Base-by-base conservation (phyloP, 2,329 filamentous ascomycete species). In the Diaporthe ilicicola region DNA sequence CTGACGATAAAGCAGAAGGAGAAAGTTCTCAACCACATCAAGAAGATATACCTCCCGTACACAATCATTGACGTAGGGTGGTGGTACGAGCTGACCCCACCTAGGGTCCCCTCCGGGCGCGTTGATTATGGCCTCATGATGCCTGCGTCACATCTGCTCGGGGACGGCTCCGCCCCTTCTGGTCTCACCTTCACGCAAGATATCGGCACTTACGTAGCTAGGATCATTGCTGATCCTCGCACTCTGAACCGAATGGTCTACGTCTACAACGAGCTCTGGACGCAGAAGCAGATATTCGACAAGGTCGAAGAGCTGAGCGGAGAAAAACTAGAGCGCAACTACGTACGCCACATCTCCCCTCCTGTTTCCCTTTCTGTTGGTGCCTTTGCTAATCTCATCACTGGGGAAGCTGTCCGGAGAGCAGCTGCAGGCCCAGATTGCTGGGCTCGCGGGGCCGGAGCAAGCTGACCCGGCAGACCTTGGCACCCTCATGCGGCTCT, bases 21-120 rank as follows among this genome's bases (percentile, higher is more conserved):
- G 73, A 77, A 80, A 2, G 80, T 88, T 15, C 82, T 86, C 75
- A 82, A 86, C 70, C 82, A 86, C 67, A 80, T 89, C 71, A 84
- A 84, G 74, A 78, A 81, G 67, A 75, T 86, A 1, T 77, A 80
- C 39, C 80, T 90, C 1, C 85, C 86, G 0, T 90, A 85, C 78
- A 90, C 88, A 7, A 79, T 87, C 74, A 84, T 90, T 62, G 88
- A 90, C 72, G 83, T 89, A 15, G 88, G 88, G n/a, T 88, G 81
- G 80, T 90, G 88, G 88, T 86, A 87, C 75, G 86, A 89, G 74
- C 74, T 86, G 37, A 78, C 80, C 32, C 37, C 76, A 3, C 78
- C 78, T 0, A 32, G 46, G 12, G 22, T 80, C 0, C 75, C 78
- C 4, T 81, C 79, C 7, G 79, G 78, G 1, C 76, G 73, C 7